Base-by-base conservation (phyloP, 805 yeast genomes). In the Komagataella phaffii region DNA sequence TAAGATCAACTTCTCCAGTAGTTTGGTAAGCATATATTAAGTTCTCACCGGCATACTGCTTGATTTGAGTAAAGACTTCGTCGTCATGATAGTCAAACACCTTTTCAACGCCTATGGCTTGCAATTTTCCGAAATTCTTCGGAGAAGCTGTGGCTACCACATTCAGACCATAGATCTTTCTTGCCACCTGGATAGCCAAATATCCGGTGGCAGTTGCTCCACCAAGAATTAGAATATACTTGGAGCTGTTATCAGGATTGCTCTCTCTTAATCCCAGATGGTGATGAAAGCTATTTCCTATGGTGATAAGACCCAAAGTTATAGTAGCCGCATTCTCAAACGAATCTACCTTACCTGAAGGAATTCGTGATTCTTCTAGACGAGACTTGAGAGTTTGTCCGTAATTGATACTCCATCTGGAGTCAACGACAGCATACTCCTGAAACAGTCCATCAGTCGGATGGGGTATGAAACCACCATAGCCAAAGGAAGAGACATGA, bases 201-300 rank as follows among this genome's bases (percentile, higher is more conserved):
- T 68, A 70, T 24, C 88, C 89, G 7, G 82, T 72, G 18, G 84
- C 74, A 19, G 85, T 73, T n/a, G 87, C 78, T 55, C 85, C 90
- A 59, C 84, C 83, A 81, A 83, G 79, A 48, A 81, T 67, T 49
- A 81, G 59, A 46, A 80, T 60, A 54, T 68, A 67, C 53, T 68
- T 68, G 47, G 67, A 70, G 8, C 58, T 54, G 51, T 70, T 69
- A 2, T 59, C 56, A 2, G 54, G 23, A 40, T 56, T 53, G 24
- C 55, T 57, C 24, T 51, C 54, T 8, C 53, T 48, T 14, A 58
- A 50, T 19, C 64, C 64, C 43, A 78, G 59, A 47, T 64, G 61
- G 57, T 65, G 63, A 51, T 58, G 58, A 48, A 68, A 70, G 17
- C 71, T 65, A 52, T 60, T 59, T 36, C 73, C 79, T 17, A 76